Evolutionary conservation across 2,329 filamentous ascomycete species (phyloP).

Genomic region (Leptographium lundbergii): DNA sequence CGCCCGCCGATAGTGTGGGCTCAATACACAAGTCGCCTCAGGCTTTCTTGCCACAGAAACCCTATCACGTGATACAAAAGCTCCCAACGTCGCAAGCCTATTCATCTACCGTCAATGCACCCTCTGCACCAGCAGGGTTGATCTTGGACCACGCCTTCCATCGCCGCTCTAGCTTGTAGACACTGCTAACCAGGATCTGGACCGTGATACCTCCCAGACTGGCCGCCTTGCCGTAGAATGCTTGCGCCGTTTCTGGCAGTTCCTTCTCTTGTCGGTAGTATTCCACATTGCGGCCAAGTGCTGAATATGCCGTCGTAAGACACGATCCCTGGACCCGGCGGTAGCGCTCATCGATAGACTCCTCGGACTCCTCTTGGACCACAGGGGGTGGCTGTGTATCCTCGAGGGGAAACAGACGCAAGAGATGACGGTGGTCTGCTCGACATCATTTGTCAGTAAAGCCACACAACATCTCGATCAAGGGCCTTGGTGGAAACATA

Average conservation of each 20-base stretch:
- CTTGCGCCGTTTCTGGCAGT: slow-evolving; percentile 25
- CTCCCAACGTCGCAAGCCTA: neutral
- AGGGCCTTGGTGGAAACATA: neutral
- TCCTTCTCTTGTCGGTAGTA: slow-evolving; percentile 27
- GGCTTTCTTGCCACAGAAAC: slow-evolving; percentile 4
- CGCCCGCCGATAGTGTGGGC: neutral
- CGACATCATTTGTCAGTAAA: neutral
- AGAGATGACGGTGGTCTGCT: slow-evolving; percentile 19
- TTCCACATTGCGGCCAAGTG: slow-evolving; percentile 13
- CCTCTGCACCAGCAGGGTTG: neutral
- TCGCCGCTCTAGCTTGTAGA: slow-evolving; percentile 23
- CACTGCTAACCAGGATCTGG: slow-evolving; percentile 21
- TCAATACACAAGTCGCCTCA: neutral
- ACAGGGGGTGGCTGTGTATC: neutral
- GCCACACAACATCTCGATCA: neutral
- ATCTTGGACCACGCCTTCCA: slow-evolving; percentile 20
- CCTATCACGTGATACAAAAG: slow-evolving; percentile 11
- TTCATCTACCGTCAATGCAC: neutral
- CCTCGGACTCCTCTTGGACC: slow-evolving; percentile 5
- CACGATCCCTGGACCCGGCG: neutral
- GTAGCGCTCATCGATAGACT: slow-evolving; percentile 11
- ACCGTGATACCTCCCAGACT: slow-evolving; percentile 23
- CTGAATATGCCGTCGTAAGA: neutral
- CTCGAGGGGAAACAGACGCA: slow-evolving; percentile 21
- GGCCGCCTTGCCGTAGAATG: slow-evolving; percentile 26